Percentiles rank a stretch among this genome's conserved stretches.
phyloP scores from a whole-genome alignment of 305 asterid genomes.

The Solanum hybrid region DNA sequence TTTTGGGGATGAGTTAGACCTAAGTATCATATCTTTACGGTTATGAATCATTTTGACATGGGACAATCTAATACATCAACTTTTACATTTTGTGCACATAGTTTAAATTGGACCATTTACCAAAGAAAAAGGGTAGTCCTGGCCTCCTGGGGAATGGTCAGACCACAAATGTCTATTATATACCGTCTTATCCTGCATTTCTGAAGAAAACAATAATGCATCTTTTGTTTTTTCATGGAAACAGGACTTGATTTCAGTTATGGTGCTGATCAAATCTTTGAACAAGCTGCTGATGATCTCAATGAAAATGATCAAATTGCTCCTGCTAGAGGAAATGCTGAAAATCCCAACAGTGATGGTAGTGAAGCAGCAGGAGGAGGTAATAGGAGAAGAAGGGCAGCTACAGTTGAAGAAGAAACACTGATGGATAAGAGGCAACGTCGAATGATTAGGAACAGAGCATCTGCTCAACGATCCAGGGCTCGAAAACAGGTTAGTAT shows the following conservation, averaged over 20 bases:
- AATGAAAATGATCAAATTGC: not conserved
- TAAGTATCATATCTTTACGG: not conserved
- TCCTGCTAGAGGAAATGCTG: not conserved
- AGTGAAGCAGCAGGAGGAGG: not conserved
- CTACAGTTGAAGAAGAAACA: not conserved
- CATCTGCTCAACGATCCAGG: conserved; percentile 78
- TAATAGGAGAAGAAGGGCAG: not conserved
- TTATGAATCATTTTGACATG: not conserved
- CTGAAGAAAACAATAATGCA: not conserved
- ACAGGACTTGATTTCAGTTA: not conserved
- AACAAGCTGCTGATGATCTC: not conserved
- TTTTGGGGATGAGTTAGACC: rapidly evolving
- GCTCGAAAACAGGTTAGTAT: conserved; percentile 64
- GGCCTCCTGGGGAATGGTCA: too few relatives aligned
- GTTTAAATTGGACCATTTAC: not conserved
- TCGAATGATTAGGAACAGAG: conserved; percentile 77
- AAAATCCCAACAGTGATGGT: not conserved
- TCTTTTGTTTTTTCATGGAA: not conserved
- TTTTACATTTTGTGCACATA: not conserved
- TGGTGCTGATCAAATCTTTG: not conserved
- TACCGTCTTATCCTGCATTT: not conserved
- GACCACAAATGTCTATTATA: not conserved
- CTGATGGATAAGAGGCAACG: conserved; percentile 72
- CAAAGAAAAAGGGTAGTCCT: too few relatives aligned
- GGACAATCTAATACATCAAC: not conserved